These are phyloP conservation scores for Cryptococcus maquisensis DNA, from an alignment of 1,284 basidiomycete genomes.

Conservation along the genomic window DNA sequence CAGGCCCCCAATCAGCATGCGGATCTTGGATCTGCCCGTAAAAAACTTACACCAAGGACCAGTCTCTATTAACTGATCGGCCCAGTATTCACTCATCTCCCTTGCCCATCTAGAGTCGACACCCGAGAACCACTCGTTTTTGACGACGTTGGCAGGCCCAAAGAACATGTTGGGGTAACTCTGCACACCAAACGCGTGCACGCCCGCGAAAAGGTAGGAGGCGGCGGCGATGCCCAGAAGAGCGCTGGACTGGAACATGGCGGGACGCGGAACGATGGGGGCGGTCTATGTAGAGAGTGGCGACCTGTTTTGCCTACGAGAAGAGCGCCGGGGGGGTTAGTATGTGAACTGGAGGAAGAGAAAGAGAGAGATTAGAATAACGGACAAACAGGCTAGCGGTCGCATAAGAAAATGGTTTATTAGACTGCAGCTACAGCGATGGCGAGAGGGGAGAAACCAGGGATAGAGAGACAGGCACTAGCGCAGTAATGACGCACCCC, in stretches of 20 bases:
- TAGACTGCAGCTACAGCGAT: too few relatives aligned
- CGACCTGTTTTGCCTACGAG: too few relatives aligned
- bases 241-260: not conserved
- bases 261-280: not conserved
- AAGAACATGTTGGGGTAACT: conserved; percentile 1
- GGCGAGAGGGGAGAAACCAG: too few relatives aligned
- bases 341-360: not conserved
- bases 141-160: not conserved
- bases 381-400: too few relatives aligned
- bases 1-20: not conserved
- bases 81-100: not conserved
- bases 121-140: not conserved
- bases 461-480: too few relatives aligned
- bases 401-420: too few relatives aligned
- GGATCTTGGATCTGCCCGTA: not conserved
- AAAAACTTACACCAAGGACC: not conserved
- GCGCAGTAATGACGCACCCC: too few relatives aligned
- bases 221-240: not conserved
- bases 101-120: not conserved
- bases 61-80: not conserved
- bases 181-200: not conserved
- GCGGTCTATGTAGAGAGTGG: not conserved
- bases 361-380: not conserved
- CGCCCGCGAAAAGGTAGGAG: not conserved
- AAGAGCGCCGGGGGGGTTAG: not conserved